Evolutionary conservation across 805 yeast genomes (phyloP), one percentile per base, ranked within the genome.

Genomic region (Pichia thaimueangensis): DNA sequence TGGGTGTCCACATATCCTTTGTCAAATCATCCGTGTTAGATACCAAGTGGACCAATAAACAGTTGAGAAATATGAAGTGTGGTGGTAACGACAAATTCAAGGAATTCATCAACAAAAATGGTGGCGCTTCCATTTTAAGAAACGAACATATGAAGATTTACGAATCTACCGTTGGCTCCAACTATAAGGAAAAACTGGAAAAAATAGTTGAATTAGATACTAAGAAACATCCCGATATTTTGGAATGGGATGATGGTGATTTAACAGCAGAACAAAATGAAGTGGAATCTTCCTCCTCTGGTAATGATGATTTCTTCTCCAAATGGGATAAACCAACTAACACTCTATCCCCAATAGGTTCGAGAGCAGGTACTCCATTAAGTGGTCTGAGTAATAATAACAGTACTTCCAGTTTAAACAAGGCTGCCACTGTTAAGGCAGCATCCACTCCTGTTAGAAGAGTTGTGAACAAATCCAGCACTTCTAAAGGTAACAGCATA

Each of bases 1-100:
- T 93, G 66, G 98, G 98, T 46, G 97, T 89, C 30, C 98, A 93
- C 62, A 82, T 93, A 56, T 78, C 97, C 30, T 93, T 93, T 69
- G 97, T 93, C 45, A 86, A 88, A 61, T 86, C 96, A 23, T 78
- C 93, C 23, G 85, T 82, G 51, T 72, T 93, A 68, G 98, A 93
- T 65, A 51, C 58, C 9, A 85, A 87, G 62, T 93, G 98, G 98
- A 81, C 89, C 32, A 75, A 88, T 55, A 80, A 77, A 56, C 96
- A 93, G 63, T 71, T 93, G 59, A 78, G 98, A 56, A 78, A 86
- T 60, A 87, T 93, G 77, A 87, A 89, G 60, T 79, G 85, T 47
- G 97, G 97, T 51, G 98, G 97, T 22, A 93, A 93, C 63, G 81
- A 82, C 55, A 74, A 72, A 39, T 95, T 96, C 36, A 80, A 81